phyloP scores from a whole-genome alignment of 345 rosid species.

The Mallotus nudiflorus region DNA sequence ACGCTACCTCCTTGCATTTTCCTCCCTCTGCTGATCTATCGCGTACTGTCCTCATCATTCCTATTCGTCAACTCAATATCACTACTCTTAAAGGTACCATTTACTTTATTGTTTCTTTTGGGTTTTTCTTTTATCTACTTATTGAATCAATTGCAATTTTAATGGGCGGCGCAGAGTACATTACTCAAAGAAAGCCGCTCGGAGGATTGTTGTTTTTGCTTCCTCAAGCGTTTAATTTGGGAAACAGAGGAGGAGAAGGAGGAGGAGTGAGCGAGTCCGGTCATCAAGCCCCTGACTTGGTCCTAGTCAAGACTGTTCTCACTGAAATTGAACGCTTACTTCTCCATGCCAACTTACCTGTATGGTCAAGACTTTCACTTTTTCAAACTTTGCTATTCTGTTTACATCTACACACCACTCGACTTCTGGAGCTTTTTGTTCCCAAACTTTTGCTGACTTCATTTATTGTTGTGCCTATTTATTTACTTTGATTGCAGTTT shows the following conservation, averaged over 20 bases:
- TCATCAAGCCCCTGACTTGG: conserved; percentile 34
- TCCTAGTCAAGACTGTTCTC: conserved; percentile 43
- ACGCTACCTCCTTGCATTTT: conserved; percentile 78
- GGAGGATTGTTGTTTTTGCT: conserved; percentile 91
- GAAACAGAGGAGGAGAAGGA: conserved; percentile 34
- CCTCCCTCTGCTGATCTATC: conserved; percentile 84
- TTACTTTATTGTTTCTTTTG: not conserved
- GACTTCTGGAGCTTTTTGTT: not conserved
- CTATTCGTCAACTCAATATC: conserved; percentile 69
- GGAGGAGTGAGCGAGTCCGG: too few relatives aligned
- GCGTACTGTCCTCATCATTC: conserved; percentile 81
- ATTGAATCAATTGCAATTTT: too few relatives aligned
- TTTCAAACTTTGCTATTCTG: too few relatives aligned
- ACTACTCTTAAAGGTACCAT: conserved; percentile 59
- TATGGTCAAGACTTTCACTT: conserved; percentile 25
- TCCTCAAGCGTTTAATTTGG: conserved; percentile 62
- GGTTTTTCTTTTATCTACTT: not conserved
- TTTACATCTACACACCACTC: too few relatives aligned
- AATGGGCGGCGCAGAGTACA: conserved; percentile 52
- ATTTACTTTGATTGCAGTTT: conserved; percentile 48
- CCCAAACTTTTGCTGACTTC: not conserved
- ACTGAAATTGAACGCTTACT: conserved; percentile 73
- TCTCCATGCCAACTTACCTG: conserved; percentile 69
- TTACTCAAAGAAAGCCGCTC: conserved; percentile 61
- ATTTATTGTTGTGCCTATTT: conserved; percentile 3